Conservation (phyloP, 2,329 filamentous ascomycete genomes). For the Talaromyces verruculosus region DNA sequence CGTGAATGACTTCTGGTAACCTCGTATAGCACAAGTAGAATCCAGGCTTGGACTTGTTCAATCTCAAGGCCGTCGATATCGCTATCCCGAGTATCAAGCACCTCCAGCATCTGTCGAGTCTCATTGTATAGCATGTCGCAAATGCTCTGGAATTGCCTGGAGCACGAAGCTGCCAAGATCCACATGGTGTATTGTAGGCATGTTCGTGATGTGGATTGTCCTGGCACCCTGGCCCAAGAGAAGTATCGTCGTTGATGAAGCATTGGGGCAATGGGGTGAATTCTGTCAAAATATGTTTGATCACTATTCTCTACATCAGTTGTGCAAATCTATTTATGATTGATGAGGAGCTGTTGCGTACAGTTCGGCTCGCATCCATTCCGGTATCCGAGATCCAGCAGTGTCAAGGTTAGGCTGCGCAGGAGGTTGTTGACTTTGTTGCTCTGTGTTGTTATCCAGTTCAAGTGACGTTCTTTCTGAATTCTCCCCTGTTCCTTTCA, state of each 20-base stretch:
- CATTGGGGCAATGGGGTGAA: constrained; percentile 32
- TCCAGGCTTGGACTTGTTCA: constrained; percentile 40
- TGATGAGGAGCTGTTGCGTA: not conserved
- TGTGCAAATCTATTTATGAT: not conserved
- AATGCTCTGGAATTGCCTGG: constrained; percentile 34
- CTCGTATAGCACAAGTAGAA: constrained; percentile 41
- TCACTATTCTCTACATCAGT: constrained; percentile 24
- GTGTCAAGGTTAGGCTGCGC: not conserved
- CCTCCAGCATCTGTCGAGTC: constrained; percentile 29
- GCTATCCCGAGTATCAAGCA: constrained; percentile 16
- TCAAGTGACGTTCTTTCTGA: not conserved
- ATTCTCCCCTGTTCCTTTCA: not conserved
- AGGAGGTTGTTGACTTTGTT: not conserved
- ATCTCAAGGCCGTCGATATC: constrained; percentile 24
- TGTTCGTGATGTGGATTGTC: constrained; percentile 24
- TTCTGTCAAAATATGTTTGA: constrained; percentile 35
- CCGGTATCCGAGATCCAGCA: constrained; percentile 1
- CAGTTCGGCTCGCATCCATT: constrained; percentile 21
- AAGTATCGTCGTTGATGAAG: constrained; percentile 34
- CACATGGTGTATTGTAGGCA: constrained; percentile 42
- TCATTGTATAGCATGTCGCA: constrained; percentile 31
- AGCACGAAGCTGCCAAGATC: constrained; percentile 37
- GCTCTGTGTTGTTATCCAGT: not conserved
- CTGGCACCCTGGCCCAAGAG: constrained; percentile 27
- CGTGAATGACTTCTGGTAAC: constrained; percentile 36